Evolutionary conservation across 129 eudicot species (phyloP).

Genomic region (sunflower (Helianthus annuus)): DNA sequence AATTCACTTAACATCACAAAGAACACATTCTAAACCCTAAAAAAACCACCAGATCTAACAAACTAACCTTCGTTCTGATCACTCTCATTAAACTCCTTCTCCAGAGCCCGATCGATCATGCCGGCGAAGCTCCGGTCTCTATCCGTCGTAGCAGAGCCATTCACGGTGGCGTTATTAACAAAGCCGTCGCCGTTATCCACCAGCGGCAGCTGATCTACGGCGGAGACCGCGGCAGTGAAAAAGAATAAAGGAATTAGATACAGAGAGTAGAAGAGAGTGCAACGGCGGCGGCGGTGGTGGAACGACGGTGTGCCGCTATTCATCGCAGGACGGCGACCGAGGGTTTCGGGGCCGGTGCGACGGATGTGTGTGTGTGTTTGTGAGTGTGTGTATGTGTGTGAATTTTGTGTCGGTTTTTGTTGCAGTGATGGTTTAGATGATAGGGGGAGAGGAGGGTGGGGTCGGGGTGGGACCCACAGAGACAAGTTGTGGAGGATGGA

Average conservation of each 20-base stretch:
- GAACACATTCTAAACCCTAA: slow-evolving; percentile 25
- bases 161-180: slow-evolving; percentile 29
- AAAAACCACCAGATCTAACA: slow-evolving; percentile 44
- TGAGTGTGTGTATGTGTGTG: slow-evolving; percentile 25
- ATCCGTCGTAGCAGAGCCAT: slow-evolving; percentile 35
- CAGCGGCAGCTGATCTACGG: slow-evolving; percentile 36
- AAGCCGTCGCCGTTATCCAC: slow-evolving; percentile 17
- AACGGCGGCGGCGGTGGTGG: slow-evolving; percentile 19
- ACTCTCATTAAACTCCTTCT: slow-evolving; percentile 79
- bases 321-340: slow-evolving; percentile 38
- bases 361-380: slow-evolving; percentile 19
- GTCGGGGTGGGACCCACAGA: slow-evolving; percentile 15
- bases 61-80: slow-evolving; percentile 71
- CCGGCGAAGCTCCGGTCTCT: slow-evolving; percentile 82
- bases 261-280: slow-evolving; percentile 9
- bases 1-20: background rate
- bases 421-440: slow-evolving; percentile 22
- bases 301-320: slow-evolving; percentile 22
- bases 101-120: slow-evolving; percentile 89
- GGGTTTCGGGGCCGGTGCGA: slow-evolving; percentile 25
- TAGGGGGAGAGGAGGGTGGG: slow-evolving; percentile 32
- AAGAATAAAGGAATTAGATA: slow-evolving; percentile 13
- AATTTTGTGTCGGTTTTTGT: slow-evolving; percentile 38
- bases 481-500: slow-evolving; percentile 27
- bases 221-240: slow-evolving; percentile 13